These are phyloP conservation scores for Gaeumannomyces sp. DNA, from an alignment of 2,329 filamentous ascomycete species.

Conservation along the genomic window DNA sequence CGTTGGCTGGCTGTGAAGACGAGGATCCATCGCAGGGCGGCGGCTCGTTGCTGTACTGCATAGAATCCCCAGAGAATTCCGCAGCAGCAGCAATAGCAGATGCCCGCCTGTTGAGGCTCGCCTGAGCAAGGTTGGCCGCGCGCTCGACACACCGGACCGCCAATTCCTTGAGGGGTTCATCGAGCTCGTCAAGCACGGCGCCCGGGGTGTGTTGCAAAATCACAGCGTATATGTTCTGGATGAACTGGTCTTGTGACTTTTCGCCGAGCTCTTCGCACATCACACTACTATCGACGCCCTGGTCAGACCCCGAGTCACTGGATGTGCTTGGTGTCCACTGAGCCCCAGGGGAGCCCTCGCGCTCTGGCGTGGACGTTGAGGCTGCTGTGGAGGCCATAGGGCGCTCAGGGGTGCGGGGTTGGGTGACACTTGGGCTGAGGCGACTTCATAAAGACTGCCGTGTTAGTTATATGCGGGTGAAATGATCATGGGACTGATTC, in stretches of 20 bases:
- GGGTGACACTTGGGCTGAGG: neutral
- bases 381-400: neutral
- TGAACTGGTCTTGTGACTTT: neutral
- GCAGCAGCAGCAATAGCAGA: too few species aligned
- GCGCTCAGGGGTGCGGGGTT: neutral
- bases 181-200: constrained; percentile 5
- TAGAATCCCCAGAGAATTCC: neutral
- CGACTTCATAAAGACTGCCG: neutral
- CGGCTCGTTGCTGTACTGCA: neutral
- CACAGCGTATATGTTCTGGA: neutral
- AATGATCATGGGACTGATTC: neutral
- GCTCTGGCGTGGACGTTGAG: neutral
- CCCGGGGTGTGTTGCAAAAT: neutral
- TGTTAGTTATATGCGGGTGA: neutral
- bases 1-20: neutral
- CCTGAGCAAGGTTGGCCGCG: neutral
- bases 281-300: neutral
- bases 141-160: neutral
- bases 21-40: neutral
- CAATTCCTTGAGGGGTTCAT: neutral
- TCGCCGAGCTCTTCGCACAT: neutral
- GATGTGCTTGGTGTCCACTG: neutral
- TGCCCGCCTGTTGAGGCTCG: neutral
- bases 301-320: neutral
- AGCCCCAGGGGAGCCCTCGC: neutral